These are phyloP conservation scores for Caryopteris hybrid DNA, from an alignment of 305 asterid genomes.

Conservation along the genomic window DNA sequence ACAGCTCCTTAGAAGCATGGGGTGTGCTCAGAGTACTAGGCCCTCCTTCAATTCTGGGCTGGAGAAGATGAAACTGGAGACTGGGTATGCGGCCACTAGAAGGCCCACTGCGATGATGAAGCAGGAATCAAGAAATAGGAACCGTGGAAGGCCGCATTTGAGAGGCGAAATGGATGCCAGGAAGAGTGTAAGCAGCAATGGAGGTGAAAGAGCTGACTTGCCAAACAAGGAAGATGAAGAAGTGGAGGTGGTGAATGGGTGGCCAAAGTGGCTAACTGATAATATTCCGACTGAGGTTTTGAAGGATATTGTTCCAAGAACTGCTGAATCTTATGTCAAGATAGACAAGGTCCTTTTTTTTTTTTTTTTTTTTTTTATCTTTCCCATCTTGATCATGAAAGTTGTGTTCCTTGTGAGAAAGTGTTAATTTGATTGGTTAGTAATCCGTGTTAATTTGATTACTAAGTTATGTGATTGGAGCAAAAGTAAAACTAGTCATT, in stretches of 20 bases:
- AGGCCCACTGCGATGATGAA: constrained; percentile 33
- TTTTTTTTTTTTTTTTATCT: not conserved
- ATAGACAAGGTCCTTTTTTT: constrained; percentile 54
- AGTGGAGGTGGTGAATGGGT: constrained; percentile 58
- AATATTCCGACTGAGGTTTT: constrained; percentile 56
- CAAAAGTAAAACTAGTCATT: too few relatives aligned
- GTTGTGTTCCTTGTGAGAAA: not conserved
- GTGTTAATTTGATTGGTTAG: too few relatives aligned
- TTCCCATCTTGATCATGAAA: not conserved
- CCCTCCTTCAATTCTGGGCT: constrained; percentile 37
- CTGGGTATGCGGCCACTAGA: constrained; percentile 33
- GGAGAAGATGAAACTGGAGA: constrained; percentile 46
- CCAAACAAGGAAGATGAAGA: constrained; percentile 20
- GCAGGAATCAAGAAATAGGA: constrained; percentile 26
- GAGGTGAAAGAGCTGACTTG: constrained; percentile 15
- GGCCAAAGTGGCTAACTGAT: constrained; percentile 78
- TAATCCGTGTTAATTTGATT: too few relatives aligned
- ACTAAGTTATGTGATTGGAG: too few relatives aligned
- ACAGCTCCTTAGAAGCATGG: constrained; percentile 31
- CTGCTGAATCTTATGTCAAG: constrained; percentile 74
- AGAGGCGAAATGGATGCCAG: constrained; percentile 4
- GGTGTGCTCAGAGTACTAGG: constrained; percentile 46
- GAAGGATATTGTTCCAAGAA: constrained; percentile 57
- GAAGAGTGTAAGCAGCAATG: constrained; percentile 13
- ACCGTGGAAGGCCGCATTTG: constrained; percentile 16